Conservation (phyloP, 192 early-diverging fungal genomes). For the Rhizoclosmatium sp. region DNA sequence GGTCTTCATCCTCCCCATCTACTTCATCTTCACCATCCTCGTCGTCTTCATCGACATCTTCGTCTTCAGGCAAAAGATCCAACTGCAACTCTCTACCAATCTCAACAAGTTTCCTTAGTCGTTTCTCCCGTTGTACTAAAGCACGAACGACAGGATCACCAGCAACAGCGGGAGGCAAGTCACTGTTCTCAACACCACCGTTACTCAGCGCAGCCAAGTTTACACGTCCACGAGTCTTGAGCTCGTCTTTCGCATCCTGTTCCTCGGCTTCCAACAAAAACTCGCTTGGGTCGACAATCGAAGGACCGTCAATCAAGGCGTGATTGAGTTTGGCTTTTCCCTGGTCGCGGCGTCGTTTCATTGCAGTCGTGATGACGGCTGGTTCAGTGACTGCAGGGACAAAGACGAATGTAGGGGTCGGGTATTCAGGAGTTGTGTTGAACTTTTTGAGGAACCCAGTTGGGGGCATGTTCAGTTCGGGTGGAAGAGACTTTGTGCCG, state of each 20-base stretch:
- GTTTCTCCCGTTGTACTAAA: conserved; percentile 22
- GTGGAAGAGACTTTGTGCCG: conserved; percentile 45
- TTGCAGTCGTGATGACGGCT: conserved; percentile 24
- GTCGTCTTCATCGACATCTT: conserved; percentile 12
- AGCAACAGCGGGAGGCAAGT: background rate
- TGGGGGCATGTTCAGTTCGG: conserved; percentile 33
- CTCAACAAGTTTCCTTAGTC: conserved; percentile 33
- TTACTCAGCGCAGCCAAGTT: background rate
- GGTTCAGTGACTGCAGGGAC: conserved; percentile 42
- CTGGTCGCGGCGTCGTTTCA: conserved; percentile 32
- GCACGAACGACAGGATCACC: conserved; percentile 8
- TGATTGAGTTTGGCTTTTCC: conserved; percentile 7
- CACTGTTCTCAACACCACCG: background rate
- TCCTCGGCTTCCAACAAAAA: conserved; percentile 17
- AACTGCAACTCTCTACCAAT: conserved; percentile 16
- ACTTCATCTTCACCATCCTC: conserved; percentile 10
- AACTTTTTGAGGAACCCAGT: conserved; percentile 40
- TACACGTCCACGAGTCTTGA: background rate
- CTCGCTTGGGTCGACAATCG: conserved; percentile 24
- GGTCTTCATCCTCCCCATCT: conserved; percentile 12
- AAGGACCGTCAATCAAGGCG: conserved; percentile 22
- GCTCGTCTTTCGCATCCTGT: conserved; percentile 13
- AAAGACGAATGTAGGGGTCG: conserved; percentile 35
- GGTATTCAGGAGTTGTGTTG: conserved; percentile 38
- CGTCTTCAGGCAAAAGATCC: conserved; percentile 36